Base-by-base conservation (phyloP, 805 yeast species). In the Starmerella powellii region DNA sequence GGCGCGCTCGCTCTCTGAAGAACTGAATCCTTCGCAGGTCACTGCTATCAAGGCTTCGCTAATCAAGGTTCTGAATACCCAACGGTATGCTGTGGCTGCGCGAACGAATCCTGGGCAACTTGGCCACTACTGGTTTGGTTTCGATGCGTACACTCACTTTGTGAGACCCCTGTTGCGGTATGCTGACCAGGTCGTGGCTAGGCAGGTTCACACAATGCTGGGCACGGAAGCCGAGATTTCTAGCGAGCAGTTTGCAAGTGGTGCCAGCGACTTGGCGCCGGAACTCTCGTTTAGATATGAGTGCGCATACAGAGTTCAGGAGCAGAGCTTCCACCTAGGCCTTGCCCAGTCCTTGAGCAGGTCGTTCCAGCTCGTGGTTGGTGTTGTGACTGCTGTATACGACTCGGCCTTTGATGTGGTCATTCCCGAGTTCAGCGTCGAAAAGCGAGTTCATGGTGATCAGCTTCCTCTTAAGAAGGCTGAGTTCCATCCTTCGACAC, bases 231-330 rank as follows among this genome's bases (percentile, higher is more conserved):
- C 37, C 24, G 20, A 6, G 3, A 51, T 27, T 32, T 16, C 11
- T 16, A 20, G 23, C 31, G 42, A 40, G 11, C 37, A 37, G 12
- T 29, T 17, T 30, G 16, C 5, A 8, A 33, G 37, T 16, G 45
- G 42, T 10, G 45, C 48, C 10, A 18, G 31, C 6, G 46, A 47
- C 6, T 73, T 83, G 26, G 80, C 94, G 10, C 95, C 88, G 55
- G 87, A 86, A 60, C 88, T 96, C 63, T 86, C 85, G 54, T 91
- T 88, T 70, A 86, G 87, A 62, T 84, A 86, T 58, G 97, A 88
- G 56, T 87, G 95, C 60, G 91, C 97, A 2, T 77, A 76, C 49
- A 74, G 74, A 47, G 95, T 96, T 1, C 97, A 88, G 63, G 94
- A 84, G 52, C 98, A 91, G 62, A 88, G 95, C 12, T 76, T 87